phyloP scores from a whole-genome alignment of 108 stramenopile species.

The Craspedostauros australis region DNA sequence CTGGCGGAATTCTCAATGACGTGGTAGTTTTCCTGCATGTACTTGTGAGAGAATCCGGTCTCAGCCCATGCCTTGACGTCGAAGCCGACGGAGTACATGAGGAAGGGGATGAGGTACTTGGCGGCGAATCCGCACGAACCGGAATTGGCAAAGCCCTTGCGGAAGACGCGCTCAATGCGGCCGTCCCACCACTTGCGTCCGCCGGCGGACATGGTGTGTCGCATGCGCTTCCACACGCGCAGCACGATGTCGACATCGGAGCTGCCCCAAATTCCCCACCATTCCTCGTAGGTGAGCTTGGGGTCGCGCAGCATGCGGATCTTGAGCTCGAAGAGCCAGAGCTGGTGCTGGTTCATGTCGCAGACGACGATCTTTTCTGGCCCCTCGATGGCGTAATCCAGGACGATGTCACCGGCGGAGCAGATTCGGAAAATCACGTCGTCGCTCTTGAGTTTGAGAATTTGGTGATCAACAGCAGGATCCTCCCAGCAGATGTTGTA shows the following conservation, averaged over 20 bases:
- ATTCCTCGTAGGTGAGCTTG: slow-evolving; percentile 53
- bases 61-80: slow-evolving; percentile 50
- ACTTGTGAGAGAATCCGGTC: slow-evolving; percentile 46
- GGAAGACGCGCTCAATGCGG: slow-evolving; percentile 47
- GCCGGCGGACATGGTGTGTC: slow-evolving; percentile 48
- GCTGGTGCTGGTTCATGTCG: slow-evolving; percentile 59
- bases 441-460: slow-evolving; percentile 36
- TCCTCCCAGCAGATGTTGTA: slow-evolving; percentile 70
- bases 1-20: slow-evolving; percentile 40
- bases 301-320: slow-evolving; percentile 52
- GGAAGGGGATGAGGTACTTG: slow-evolving; percentile 40
- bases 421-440: slow-evolving; percentile 62
- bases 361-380: slow-evolving; percentile 53
- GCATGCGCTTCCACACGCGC: slow-evolving; percentile 52
- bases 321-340: slow-evolving; percentile 59
- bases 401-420: slow-evolving; percentile 49
- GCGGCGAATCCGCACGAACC: slow-evolving; percentile 43
- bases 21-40: slow-evolving; percentile 37
- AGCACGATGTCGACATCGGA: slow-evolving; percentile 38
- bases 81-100: slow-evolving; percentile 44
- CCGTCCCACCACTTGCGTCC: slow-evolving; percentile 57
- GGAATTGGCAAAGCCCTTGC: slow-evolving; percentile 46
- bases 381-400: slow-evolving; percentile 59
- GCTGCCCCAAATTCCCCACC: slow-evolving; percentile 53
- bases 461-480: slow-evolving; percentile 51